Base-by-base conservation (phyloP, 2,329 filamentous ascomycete genomes). In the Raffaelea ambrosiae region DNA sequence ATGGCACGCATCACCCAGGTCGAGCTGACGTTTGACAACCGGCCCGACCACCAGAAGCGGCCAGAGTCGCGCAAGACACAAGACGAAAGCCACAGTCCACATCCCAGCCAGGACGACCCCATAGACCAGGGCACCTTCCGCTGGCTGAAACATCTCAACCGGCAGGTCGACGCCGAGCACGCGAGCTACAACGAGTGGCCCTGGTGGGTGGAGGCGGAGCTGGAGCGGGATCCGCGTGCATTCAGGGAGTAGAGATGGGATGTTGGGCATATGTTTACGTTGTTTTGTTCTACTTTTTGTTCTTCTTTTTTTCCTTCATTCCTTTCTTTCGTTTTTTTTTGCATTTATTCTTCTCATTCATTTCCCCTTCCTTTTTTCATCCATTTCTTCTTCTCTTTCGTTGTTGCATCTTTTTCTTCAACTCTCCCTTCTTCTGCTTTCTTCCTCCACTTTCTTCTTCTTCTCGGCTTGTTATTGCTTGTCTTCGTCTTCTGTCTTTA, bases 91-190 rank as follows among this genome's bases (percentile, higher is more conserved):
- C 10, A 10, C 26, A 16, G 21, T 10, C 22, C 44, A 5, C 49
- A 48, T 29, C 44, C 50, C 38, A 52, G 47, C 41, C 58, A 64
- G n/a, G 70, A 72, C 48, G 70, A 73, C 48, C 56, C 64, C 8
- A n/a, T n/a, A n/a, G n/a, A n/a, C n/a, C n/a, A n/a, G n/a, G 74
- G 73, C 2, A 71, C 72, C 47, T 54, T 63, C 13, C 61, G 72
- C 21, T 79, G 76, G 76, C 65, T 79, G 11, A 67, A 62, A 55
- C 63, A 73, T 47, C 63, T 76, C 31, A 79, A 79, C 55, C 56
- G 61, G 11, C 63, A 67, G 51, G 63, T 79, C 18, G 68, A 70
- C 49, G 59, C 58, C 29, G 67, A 69, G 52, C 66, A 76, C 47
- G 59, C 59, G 44, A 53, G 54, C 20, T 75, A 74, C 51, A 77